Evolutionary conservation across 352 stramenopile species (phyloP), one percentile per base, ranked within the genome.

Genomic region (Pseudoperonospora humuli): DNA sequence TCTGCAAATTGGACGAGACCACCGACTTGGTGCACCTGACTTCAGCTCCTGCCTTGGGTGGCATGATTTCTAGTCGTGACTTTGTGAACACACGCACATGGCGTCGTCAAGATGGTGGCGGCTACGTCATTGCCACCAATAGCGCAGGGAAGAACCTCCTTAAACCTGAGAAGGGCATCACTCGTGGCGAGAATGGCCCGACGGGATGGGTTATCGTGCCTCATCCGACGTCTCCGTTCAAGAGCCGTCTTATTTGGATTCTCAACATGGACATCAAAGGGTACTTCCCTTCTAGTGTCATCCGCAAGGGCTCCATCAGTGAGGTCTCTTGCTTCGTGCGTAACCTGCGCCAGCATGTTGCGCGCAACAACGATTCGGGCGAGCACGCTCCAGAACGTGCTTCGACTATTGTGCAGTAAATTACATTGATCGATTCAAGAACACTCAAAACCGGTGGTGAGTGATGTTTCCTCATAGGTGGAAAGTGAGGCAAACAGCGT

Each of bases 191-290:
- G 60, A 90, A 87, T 39, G 77, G 77, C 7, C 59, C 75, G 2
- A 84, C 72, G 13, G 77, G 77, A 3, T 87, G 83, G 55, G 50
- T 90, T 17, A 86, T 90, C 28, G 39, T 87, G 40, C 77, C 77
- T 3, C 75, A 85, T 41, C 72, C 82, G 39, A 70, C 70, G 32
- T 87, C 74, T 38, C 61, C 75, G 29, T 85, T 86, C 58, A 86
- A 90, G 59, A 74, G 68, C 39, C 75, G 74, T 38, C 67, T 90
- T 21, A 66, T 90, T 35, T 90, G 77, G 75, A 81, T 90, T 41
- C 40, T 90, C 4, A 90, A 90, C 63, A 83, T 74, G 50, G 77
- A 90, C 55, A 90, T 90, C 53, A 90, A 90, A 64, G 75, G 75
- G 10, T 90, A 84, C 60, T 90, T 90, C 49, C 77, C 77, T 7